Evolutionary conservation across 495 filamentous ascomycete species (phyloP), one percentile per base, ranked within the genome.

Genomic region (Penicillium tannophilum): DNA sequence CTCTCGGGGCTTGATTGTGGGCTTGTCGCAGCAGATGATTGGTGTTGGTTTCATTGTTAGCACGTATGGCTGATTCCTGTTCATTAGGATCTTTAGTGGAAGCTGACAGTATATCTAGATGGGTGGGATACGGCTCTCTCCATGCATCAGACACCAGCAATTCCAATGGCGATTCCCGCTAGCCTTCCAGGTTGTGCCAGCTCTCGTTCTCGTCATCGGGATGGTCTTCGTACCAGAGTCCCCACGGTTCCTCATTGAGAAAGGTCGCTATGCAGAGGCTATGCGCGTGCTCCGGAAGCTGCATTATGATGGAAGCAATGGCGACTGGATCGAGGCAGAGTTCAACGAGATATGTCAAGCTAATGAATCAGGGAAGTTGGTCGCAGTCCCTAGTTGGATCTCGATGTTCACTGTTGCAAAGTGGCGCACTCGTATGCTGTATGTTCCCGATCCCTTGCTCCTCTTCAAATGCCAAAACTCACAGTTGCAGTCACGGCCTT

Each of bases 1-100:
- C 33, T 81, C 78, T 42, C 76, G 79, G 66, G 84, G 83, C 23
- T 68, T 84, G 30, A 80, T 86, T 50, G 81, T 85, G 46, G 84
- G 82, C 11, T 64, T 84, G 36, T 76, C 83, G 28, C 84, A 86
- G 60, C 83, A 86, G 62, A 84, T 87, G 76, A 84, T 86, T 58
- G 80, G 83, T 39, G 72, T 81, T 41, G 80, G 79, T 8, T 82
- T 77, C 64, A 82, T 84, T 64, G 72, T 84, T 33, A 79, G 79
- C 63, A 76, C 69, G 64, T 73, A 74, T 58, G 68, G 54, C 43
- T 26, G 3, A 3, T 10, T 23, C 16, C 33, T 23, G 19, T 48
- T 33, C 19, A 33, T 55, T 36, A 24, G 36, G 4, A 41, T 26
- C 36, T 33, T 43, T 24, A 7, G 52, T 50, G 36, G 54, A 28